These are phyloP conservation scores for Sindora glabra DNA, from an alignment of 306 rosid genomes.

Conservation along the genomic window DNA sequence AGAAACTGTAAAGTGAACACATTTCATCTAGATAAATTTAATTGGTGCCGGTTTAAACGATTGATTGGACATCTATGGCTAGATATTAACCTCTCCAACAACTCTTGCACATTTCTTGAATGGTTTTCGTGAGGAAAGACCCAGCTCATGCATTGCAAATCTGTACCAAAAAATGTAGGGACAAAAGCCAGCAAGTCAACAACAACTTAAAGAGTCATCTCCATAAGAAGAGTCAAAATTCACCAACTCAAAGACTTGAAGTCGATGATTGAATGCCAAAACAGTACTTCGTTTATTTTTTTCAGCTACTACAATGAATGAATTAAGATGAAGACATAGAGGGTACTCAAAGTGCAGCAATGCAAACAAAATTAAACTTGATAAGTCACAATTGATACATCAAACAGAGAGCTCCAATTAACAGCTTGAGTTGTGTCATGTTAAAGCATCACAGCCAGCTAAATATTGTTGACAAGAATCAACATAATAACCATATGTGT, in stretches of 20 bases:
- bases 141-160: conserved; percentile 95
- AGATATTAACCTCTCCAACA: conserved; percentile 85
- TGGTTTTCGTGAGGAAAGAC: conserved; percentile 78
- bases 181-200: too few relatives aligned
- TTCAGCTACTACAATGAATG: neutral
- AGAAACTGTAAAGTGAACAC: neutral
- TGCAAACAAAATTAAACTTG: neutral
- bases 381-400: too few relatives aligned
- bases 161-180: conserved; percentile 35
- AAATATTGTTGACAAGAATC: neutral
- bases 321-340: too few relatives aligned
- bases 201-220: neutral
- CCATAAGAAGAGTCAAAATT: neutral
- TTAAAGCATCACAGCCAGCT: neutral
- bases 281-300: neutral
- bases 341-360: neutral
- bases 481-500: neutral
- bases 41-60: neutral
- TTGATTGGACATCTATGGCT: conserved; percentile 1
- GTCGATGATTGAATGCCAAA: neutral
- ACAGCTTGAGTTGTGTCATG: neutral
- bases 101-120: conserved; percentile 99
- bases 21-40: conserved; percentile 5
- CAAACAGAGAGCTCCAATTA: neutral
- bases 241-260: conserved; percentile 1